These are phyloP conservation scores for Heliosperma pusillum DNA, from an alignment of 148 eudicot genomes.

Conservation along the genomic window DNA sequence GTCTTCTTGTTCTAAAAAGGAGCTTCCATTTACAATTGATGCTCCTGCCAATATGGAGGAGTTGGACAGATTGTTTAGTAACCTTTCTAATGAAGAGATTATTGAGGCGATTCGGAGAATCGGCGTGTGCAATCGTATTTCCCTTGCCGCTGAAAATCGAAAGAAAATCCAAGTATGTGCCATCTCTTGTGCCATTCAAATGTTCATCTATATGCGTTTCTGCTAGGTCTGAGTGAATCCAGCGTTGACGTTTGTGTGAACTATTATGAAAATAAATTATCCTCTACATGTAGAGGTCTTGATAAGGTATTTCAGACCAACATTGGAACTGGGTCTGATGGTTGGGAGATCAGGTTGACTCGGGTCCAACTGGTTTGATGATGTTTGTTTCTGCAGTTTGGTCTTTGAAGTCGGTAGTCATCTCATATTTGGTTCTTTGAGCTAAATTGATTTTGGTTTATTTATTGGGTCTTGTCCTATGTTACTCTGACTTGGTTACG, in stretches of 20 bases:
- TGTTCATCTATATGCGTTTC: neutral
- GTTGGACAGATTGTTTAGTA: slow-evolving; percentile 46
- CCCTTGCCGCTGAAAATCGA: slow-evolving; percentile 80
- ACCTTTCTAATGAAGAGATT: slow-evolving; percentile 61
- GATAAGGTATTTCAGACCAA: neutral
- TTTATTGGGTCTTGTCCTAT: neutral
- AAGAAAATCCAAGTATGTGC: slow-evolving; percentile 84
- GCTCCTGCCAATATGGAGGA: slow-evolving; percentile 82
- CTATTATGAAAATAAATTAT: neutral
- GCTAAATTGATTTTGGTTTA: neutral
- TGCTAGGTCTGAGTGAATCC: neutral
- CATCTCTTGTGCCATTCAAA: slow-evolving; percentile 1
- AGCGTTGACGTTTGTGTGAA: neutral
- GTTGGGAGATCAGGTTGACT: no score
- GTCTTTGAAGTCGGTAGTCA: neutral
- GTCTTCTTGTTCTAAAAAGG: slow-evolving; percentile 32
- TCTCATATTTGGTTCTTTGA: neutral
- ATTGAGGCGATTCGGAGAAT: slow-evolving; percentile 77
- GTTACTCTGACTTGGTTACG: no score
- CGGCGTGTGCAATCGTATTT: slow-evolving; percentile 69
- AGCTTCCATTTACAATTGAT: slow-evolving; percentile 79
- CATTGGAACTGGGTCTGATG: neutral
- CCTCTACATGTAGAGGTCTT: neutral
- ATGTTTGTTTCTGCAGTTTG: no score
- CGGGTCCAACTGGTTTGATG: no score